Evolutionary conservation across 768 basidiomycete species (phyloP).

Genomic region (Phylloporus scabripes): DNA sequence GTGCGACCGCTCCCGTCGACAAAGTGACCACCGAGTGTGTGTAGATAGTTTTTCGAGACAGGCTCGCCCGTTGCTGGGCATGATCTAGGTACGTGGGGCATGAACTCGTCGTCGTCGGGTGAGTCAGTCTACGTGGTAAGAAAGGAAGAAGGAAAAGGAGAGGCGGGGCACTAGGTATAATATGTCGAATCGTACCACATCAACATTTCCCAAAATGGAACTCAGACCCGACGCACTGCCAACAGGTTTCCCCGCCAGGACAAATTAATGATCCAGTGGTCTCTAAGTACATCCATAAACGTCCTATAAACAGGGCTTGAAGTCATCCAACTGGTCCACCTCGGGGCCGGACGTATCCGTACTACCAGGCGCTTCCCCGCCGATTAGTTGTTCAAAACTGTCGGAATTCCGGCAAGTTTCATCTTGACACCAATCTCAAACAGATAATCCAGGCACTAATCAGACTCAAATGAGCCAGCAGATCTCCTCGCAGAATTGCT

Average conservation of each 20-base stretch:
- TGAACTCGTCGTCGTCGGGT: slow-evolving; percentile 5
- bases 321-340: background rate
- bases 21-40: slow-evolving; percentile 64
- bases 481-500: no score
- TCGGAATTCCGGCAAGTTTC: slow-evolving; percentile 57
- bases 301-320: slow-evolving; percentile 3
- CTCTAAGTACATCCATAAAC: background rate
- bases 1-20: slow-evolving; percentile 72
- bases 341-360: background rate
- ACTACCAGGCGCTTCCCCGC: background rate
- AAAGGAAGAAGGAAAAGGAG: background rate
- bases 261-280: slow-evolving; percentile 4
- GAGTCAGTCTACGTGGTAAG: background rate
- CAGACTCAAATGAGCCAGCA: background rate
- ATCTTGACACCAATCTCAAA: slow-evolving; percentile 86
- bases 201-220: slow-evolving; percentile 7
- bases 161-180: background rate
- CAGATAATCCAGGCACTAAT: slow-evolving; percentile 81
- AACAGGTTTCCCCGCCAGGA: background rate
- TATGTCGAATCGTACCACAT: slow-evolving; percentile 18
- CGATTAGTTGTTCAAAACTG: slow-evolving; percentile 31
- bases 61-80: slow-evolving; percentile 18
- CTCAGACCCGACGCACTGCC: background rate
- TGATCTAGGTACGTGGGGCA: slow-evolving; percentile 19
- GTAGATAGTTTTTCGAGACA: slow-evolving; percentile 39